A percentile compares a stretch with the other conserved stretches of the same genome.
Evolutionary conservation across 345 rosid species (phyloP).

Genomic region (Dipteronia sinensis): DNA sequence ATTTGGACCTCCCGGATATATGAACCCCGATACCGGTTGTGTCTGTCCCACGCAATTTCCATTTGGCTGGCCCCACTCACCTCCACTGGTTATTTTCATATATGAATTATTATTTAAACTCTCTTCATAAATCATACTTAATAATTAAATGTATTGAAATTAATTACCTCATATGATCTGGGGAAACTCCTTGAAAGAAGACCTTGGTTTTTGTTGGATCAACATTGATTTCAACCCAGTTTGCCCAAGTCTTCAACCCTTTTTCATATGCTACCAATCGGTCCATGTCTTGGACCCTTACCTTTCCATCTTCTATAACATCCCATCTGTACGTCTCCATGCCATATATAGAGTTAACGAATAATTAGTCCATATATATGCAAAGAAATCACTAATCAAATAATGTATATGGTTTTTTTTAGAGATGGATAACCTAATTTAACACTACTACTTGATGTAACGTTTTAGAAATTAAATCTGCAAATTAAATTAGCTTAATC

Average conservation of each 20-base stretch:
- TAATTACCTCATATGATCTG: slow-evolving; percentile 55
- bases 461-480: neutral
- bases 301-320: slow-evolving; percentile 36
- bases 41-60: slow-evolving; percentile 47
- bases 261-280: slow-evolving; percentile 58
- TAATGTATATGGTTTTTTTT: too few species aligned
- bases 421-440: too few species aligned
- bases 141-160: too few species aligned
- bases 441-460: too few species aligned
- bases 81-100: slow-evolving; percentile 37
- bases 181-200: slow-evolving; percentile 77
- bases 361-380: too few species aligned
- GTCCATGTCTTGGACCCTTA: slow-evolving; percentile 51
- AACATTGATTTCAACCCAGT: slow-evolving; percentile 54
- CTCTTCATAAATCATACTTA: neutral
- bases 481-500: too few species aligned
- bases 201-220: slow-evolving; percentile 51
- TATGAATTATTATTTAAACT: neutral
- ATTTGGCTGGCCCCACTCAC: slow-evolving; percentile 56
- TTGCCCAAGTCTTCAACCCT: slow-evolving; percentile 71
- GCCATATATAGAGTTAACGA: too few species aligned
- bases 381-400: too few species aligned
- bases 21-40: slow-evolving; percentile 34
- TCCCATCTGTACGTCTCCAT: slow-evolving; percentile 55
- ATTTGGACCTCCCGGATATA: slow-evolving; percentile 44